Base-by-base conservation (phyloP, 2,329 filamentous ascomycete genomes). In the Epichloe brachyelytri region DNA sequence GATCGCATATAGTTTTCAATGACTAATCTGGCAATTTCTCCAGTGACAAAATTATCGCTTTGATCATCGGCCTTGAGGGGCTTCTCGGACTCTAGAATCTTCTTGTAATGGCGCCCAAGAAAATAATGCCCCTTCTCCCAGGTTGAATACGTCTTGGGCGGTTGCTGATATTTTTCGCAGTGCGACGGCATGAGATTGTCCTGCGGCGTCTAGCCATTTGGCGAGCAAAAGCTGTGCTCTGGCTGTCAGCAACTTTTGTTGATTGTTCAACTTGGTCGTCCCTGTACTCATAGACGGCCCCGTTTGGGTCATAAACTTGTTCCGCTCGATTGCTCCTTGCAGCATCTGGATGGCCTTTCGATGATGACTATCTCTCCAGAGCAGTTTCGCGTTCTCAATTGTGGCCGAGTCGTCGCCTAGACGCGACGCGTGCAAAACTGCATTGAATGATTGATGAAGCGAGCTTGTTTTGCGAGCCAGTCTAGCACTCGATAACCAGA, bases 111-210 rank as follows among this genome's bases (percentile, higher is more conserved):
- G 45, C 91, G 88, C 5, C 93, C 93, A 10, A 99, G 78, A 65
- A 96, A 95, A 65, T 97, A 98, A 63, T 97, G 91, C 0, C 88
- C 90, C 67, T 96, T 97, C 64, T 98, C 93, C 90, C 91, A 98
- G 48, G 80, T 80, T 5, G 74, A 70, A 59, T 75, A 72, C 1
- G 79, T 82, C 62, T 78, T 82, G n/a, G 86, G 80, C 1, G 90
- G 90, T 57, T 85, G 79, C 55, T 89, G 84, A 60, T 96, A 98
- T 62, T 87, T 50, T 82, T 44, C 88, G 81, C 56, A 97, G 77
- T 4, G 86, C 82, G 43, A 81, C 78, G 4, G 88, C 86, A 60
- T 95, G 86, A 2, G 89, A 95, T 65, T 97, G 91, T 5, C 93
- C 93, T n/a, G 91, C 87, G 51, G 79, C 83, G 62, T 97, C 94